Conservation (phyloP, 768 basidiomycete genomes). For the Termitomyces sp. region DNA sequence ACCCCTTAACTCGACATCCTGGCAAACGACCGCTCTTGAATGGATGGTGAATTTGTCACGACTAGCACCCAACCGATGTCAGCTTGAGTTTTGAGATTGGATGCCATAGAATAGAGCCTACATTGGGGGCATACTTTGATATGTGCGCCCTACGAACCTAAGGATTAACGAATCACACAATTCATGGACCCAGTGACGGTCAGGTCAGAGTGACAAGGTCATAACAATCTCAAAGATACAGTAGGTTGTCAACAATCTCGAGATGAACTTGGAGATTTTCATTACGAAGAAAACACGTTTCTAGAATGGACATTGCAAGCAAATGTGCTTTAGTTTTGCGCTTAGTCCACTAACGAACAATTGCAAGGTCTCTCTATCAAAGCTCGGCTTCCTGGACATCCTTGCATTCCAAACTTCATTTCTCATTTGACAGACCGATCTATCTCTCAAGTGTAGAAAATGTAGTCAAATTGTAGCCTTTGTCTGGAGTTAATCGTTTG, state of each 20-base stretch:
- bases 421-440: no score
- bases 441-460: no score
- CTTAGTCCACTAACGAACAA: no score
- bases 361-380: no score
- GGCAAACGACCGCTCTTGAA: conserved; percentile 85
- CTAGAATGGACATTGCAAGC: neutral
- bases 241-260: neutral
- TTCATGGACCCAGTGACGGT: neutral
- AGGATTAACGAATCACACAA: neutral
- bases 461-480: no score
- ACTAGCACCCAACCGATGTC: conserved; percentile 29
- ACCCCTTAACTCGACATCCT: conserved; percentile 92
- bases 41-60: conserved; percentile 89
- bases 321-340: neutral
- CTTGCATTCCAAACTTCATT: no score
- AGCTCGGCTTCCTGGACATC: no score
- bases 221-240: neutral
- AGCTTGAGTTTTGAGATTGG: neutral
- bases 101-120: neutral
- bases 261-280: neutral
- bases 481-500: no score
- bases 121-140: conserved; percentile 15
- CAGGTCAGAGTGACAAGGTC: neutral
- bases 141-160: neutral
- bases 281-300: neutral